Conservation (phyloP, 2,329 filamentous ascomycete genomes). For the Aspergillus fructus region DNA sequence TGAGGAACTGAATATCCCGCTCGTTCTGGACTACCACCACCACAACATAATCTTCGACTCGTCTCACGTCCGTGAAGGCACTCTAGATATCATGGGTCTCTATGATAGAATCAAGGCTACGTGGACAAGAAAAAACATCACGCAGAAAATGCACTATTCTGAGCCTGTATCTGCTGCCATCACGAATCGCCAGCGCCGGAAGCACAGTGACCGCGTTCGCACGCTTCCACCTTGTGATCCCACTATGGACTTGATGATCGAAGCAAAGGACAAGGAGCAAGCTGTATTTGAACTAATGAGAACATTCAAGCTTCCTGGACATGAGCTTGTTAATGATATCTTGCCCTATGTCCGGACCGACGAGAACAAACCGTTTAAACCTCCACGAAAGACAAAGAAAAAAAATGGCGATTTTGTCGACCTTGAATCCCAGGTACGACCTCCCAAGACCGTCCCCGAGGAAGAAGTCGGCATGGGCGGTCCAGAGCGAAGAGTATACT, state of each 20-base stretch:
- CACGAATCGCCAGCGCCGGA: constrained; percentile 74
- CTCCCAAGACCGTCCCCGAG: constrained; percentile 53
- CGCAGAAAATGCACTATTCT: constrained; percentile 95
- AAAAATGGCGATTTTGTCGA: constrained; percentile 42
- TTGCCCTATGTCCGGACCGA: constrained; percentile 75
- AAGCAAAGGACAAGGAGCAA: constrained; percentile 97
- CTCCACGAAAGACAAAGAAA: constrained; percentile 46
- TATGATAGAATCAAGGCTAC: constrained; percentile 77
- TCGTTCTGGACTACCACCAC: constrained; percentile 92
- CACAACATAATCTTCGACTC: constrained; percentile 90
- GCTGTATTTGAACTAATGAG: constrained; percentile 93
- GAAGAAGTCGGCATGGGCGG: constrained; percentile 86
- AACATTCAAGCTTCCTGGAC: constrained; percentile 79
- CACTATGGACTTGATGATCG: constrained; percentile 97
- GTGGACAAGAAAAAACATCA: constrained; percentile 81
- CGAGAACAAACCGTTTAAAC: constrained; percentile 63
- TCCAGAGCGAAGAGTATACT: constrained; percentile 77
- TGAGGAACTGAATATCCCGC: constrained; percentile 88
- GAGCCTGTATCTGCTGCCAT: constrained; percentile 76
- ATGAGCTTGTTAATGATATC: constrained; percentile 72
- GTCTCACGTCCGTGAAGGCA: constrained; percentile 74
- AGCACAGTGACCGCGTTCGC: constrained; percentile 77
- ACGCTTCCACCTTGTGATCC: constrained; percentile 77
- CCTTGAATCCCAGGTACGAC: constrained; percentile 46
- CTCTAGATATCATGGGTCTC: constrained; percentile 72